phyloP scores from a whole-genome alignment of 2,329 filamentous ascomycete genomes.

The Zasmidium angulare region DNA sequence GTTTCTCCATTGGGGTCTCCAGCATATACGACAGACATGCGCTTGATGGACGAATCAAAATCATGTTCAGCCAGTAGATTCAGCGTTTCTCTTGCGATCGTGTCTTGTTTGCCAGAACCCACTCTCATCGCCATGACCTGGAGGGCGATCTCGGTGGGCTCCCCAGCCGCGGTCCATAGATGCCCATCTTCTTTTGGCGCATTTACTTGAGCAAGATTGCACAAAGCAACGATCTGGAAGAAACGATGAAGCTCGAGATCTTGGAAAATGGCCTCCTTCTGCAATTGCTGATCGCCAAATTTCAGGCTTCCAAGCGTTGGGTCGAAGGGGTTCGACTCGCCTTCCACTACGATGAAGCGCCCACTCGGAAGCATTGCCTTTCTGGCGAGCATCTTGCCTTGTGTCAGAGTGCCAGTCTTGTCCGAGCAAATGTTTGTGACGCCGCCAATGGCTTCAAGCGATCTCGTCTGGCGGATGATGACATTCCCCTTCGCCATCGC shows the following conservation, averaged over 20 bases:
- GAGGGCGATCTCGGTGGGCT: conserved; percentile 71
- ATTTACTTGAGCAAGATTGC: conserved; percentile 61
- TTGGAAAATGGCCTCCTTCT: conserved; percentile 41
- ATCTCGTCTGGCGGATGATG: conserved; percentile 63
- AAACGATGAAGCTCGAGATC: conserved; percentile 49
- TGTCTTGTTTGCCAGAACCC: conserved; percentile 25
- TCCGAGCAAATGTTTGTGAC: conserved; percentile 39
- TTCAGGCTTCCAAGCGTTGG: conserved; percentile 39
- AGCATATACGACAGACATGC: conserved; percentile 35
- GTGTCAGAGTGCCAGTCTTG: conserved; percentile 50
- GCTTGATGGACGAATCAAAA: conserved; percentile 37
- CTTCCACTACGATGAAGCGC: conserved; percentile 59
- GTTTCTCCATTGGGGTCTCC: conserved; percentile 9
- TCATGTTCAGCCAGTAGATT: conserved; percentile 31
- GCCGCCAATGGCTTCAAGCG: conserved; percentile 63
- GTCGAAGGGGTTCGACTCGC: conserved; percentile 57
- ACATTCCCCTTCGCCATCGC: conserved; percentile 64
- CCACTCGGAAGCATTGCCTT: conserved; percentile 59
- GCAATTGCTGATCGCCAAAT: conserved; percentile 12
- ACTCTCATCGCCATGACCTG: conserved; percentile 71
- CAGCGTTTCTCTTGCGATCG: conserved; percentile 3
- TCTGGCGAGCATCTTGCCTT: conserved; percentile 61
- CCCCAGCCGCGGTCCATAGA: conserved; percentile 62
- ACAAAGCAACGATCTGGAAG: conserved; percentile 62
- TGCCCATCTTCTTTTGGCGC: conserved; percentile 48